Evolutionary conservation across 306 rosid genomes (phyloP).

Genomic region (Lagenaria siceraria): DNA sequence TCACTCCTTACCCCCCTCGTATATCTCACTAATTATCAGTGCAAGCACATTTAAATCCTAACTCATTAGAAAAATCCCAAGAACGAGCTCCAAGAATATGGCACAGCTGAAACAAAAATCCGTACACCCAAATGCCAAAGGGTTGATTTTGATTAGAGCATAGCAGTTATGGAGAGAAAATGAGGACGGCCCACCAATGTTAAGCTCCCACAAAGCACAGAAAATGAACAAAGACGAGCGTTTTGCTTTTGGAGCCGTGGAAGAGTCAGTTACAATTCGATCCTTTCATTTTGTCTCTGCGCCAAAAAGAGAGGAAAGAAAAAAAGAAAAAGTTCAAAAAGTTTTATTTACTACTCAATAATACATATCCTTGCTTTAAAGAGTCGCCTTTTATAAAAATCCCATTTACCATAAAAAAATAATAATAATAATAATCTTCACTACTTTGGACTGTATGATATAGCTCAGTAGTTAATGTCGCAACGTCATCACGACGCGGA

Average conservation of each 20-base stretch:
- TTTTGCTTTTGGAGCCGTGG: constrained; percentile 2
- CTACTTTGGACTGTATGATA: background rate
- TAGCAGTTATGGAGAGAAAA: background rate
- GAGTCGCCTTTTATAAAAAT: background rate
- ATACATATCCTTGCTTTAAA: background rate
- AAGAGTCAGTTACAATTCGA: constrained; percentile 10
- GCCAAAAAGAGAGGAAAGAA: background rate
- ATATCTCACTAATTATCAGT: background rate
- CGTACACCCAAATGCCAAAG: constrained; percentile 1
- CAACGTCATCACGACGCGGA: too few relatives aligned
- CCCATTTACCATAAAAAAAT: background rate
- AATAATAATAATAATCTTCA: too few relatives aligned
- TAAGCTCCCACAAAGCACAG: background rate
- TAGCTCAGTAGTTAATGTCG: too few relatives aligned
- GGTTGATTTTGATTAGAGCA: background rate
- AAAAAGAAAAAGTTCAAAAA: background rate
- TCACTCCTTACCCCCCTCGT: background rate
- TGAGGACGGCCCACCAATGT: constrained; percentile 2
- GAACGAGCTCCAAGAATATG: background rate
- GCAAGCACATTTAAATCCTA: background rate
- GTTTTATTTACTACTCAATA: background rate
- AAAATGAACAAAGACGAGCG: background rate
- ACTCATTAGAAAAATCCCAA: background rate
- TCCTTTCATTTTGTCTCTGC: constrained; percentile 2
- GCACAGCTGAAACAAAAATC: background rate